Conservation (phyloP, 2,329 filamentous ascomycete species). For the Dactylellina haptotyla region DNA sequence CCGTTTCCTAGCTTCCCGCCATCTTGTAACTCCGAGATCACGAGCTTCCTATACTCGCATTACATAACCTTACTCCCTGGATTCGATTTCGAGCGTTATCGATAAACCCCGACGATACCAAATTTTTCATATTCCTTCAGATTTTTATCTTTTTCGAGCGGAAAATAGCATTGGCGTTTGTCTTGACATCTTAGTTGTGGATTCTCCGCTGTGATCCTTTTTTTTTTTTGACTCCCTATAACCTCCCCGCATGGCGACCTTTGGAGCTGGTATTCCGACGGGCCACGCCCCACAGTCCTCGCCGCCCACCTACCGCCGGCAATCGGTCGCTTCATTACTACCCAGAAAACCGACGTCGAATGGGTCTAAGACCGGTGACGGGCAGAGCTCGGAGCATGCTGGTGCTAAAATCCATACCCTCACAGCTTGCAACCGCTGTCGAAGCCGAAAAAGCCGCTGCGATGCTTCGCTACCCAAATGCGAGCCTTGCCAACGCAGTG, state of each 20-base stretch:
- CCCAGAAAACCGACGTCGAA: constrained; percentile 42
- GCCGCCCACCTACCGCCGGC: constrained; percentile 43
- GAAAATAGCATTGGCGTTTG: constrained; percentile 11
- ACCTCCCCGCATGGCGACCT: constrained; percentile 53
- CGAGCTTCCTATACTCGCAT: constrained; percentile 33
- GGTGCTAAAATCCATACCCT: constrained; percentile 62
- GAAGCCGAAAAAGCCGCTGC: constrained; percentile 87
- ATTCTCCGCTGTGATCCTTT: constrained; percentile 12
- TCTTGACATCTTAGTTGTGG: background rate
- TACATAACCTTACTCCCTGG: constrained; percentile 9
- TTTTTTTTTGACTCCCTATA: constrained; percentile 11
- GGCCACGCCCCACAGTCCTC: constrained; percentile 44
- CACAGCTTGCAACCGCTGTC: constrained; percentile 65
- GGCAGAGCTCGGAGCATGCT: constrained; percentile 12
- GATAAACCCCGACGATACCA: constrained; percentile 7
- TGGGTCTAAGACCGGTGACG: constrained; percentile 33
- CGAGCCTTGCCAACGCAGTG: constrained; percentile 89
- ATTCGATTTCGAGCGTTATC: constrained; percentile 10
- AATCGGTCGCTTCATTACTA: constrained; percentile 50
- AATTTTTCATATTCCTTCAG: constrained; percentile 1
- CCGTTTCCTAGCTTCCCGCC: constrained; percentile 35
- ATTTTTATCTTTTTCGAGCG: constrained; percentile 8
- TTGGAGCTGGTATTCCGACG: constrained; percentile 37
- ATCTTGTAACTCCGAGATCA: constrained; percentile 45
- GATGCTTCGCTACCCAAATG: constrained; percentile 92